These are phyloP conservation scores for Cordyceps cicadae DNA, from an alignment of 2,329 filamentous ascomycete species.

Conservation along the genomic window DNA sequence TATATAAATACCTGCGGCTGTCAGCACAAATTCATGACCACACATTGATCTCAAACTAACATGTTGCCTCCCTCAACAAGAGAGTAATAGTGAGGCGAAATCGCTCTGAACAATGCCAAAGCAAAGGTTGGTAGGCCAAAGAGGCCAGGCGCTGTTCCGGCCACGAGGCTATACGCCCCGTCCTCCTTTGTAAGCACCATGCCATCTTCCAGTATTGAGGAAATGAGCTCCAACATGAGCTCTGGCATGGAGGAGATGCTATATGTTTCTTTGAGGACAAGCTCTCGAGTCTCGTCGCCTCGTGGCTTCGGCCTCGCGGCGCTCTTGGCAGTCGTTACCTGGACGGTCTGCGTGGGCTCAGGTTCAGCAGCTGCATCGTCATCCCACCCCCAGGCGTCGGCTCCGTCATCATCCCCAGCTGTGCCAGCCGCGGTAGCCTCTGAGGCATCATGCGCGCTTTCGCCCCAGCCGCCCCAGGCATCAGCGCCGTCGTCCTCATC, in stretches of 20 bases:
- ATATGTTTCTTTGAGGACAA: conserved; percentile 79
- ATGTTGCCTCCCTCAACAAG: conserved; percentile 55
- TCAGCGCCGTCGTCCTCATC: conserved; percentile 44
- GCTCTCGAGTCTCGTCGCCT: conserved; percentile 43
- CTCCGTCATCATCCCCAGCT: conserved; percentile 38
- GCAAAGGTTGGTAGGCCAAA: conserved; percentile 65
- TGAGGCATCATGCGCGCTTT: conserved; percentile 28
- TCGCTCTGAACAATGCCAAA: conserved; percentile 70
- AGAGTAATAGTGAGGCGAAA: conserved; percentile 66
- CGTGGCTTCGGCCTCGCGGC: conserved; percentile 16
- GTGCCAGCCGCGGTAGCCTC: conserved; percentile 14
- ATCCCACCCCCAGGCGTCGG: conserved; percentile 81
- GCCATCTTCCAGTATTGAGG: conserved; percentile 51
- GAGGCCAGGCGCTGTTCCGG: conserved; percentile 58
- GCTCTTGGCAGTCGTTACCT: conserved; percentile 7
- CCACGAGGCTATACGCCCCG: conserved; percentile 48
- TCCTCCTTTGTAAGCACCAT: conserved; percentile 49
- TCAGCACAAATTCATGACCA: neutral
- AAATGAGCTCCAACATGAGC: conserved; percentile 61
- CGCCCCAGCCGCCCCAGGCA: conserved; percentile 81
- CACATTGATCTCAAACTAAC: conserved; percentile 30
- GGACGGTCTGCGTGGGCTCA: conserved; percentile 5
- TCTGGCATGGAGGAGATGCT: conserved; percentile 83
- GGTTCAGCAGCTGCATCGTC: conserved; percentile 39
- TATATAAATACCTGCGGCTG: conserved; percentile 51